phyloP scores from a whole-genome alignment of 148 eudicot genomes.

The Vaccinium vitisidaea region DNA sequence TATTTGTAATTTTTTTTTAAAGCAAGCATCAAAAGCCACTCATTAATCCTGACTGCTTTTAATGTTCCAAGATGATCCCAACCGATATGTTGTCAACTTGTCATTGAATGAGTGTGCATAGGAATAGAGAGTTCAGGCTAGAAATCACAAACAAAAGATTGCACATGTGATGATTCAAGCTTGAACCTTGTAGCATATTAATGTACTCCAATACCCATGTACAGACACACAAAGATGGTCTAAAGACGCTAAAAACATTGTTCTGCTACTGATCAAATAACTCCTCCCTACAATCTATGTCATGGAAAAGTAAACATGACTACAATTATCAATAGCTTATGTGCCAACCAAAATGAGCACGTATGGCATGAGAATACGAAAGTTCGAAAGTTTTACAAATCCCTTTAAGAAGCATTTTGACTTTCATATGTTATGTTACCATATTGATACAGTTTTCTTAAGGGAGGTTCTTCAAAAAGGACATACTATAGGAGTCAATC shows the following conservation, averaged over 20 bases:
- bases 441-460: not conserved
- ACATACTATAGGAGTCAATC: no score
- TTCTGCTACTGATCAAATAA: not conserved
- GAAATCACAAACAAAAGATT: not conserved
- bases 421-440: not conserved
- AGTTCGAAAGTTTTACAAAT: not conserved
- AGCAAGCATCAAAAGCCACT: not conserved
- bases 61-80: constrained; percentile 9
- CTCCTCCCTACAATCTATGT: not conserved
- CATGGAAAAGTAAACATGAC: not conserved
- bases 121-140: not conserved
- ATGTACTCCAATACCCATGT: not conserved
- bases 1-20: not conserved
- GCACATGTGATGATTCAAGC: constrained; percentile 3
- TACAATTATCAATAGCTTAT: not conserved
- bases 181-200: not conserved
- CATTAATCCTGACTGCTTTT: not conserved
- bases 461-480: no score
- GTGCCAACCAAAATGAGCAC: not conserved
- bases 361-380: not conserved
- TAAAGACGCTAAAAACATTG: not conserved
- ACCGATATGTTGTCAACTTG: not conserved
- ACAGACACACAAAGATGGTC: not conserved
- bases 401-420: not conserved
- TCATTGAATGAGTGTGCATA: not conserved